These are phyloP conservation scores for Gymnopilus junonius DNA, from an alignment of 768 basidiomycete genomes.

Conservation along the genomic window DNA sequence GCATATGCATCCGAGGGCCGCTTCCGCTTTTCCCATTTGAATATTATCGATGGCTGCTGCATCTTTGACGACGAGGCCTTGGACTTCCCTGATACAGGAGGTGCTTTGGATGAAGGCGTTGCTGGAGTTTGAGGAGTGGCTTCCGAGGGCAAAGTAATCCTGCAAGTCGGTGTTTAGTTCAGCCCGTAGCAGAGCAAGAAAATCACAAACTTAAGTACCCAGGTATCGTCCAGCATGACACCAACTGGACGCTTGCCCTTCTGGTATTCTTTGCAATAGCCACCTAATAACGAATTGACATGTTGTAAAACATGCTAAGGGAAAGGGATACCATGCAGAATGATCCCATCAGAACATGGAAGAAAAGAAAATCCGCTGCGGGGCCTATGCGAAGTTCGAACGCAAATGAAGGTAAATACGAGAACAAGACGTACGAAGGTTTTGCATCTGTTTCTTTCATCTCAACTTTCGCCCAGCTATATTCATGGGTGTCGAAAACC, in stretches of 20 bases:
- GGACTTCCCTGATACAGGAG: slow-evolving; percentile 22
- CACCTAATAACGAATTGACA: slow-evolving; percentile 49
- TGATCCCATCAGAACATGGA: slow-evolving; percentile 73
- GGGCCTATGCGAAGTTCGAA: slow-evolving; percentile 44
- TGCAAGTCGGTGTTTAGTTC: neutral
- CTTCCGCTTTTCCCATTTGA: slow-evolving; percentile 90
- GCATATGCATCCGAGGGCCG: slow-evolving; percentile 69
- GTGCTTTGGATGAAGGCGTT: slow-evolving; percentile 19
- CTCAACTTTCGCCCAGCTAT: slow-evolving; percentile 82
- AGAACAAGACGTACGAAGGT: slow-evolving; percentile 61
- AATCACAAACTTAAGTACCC: slow-evolving; percentile 71
- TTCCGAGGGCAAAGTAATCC: slow-evolving; percentile 27
- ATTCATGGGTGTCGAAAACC: slow-evolving; percentile 86
- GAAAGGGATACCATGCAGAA: slow-evolving; percentile 66
- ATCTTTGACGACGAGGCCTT: slow-evolving; percentile 40
- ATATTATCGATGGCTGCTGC: slow-evolving; percentile 30
- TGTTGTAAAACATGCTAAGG: neutral
- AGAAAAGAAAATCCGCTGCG: slow-evolving; percentile 88
- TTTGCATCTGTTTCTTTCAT: slow-evolving; percentile 70
- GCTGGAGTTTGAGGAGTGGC: slow-evolving; percentile 13
- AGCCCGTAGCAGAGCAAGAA: neutral
- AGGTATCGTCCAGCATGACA: slow-evolving; percentile 89
- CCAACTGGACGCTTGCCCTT: slow-evolving; percentile 88
- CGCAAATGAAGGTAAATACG: neutral
- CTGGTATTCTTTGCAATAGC: slow-evolving; percentile 88